Evolutionary conservation across 106 monocot genomes (phyloP), one percentile per base, ranked within the genome.

Genomic region (Allium cepa): DNA sequence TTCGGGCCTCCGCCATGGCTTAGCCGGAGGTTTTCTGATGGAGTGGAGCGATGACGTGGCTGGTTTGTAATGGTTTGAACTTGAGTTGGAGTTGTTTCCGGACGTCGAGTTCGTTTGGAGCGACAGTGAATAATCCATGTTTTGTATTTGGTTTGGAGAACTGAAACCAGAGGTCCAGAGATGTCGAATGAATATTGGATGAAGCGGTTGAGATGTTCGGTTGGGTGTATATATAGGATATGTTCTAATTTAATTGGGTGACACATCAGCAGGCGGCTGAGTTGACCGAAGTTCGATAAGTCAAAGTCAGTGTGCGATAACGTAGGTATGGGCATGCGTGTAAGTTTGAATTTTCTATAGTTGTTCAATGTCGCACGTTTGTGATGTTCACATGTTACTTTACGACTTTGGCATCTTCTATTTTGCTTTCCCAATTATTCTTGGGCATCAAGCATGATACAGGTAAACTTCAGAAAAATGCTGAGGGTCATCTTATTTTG

Each of bases 21-120:
- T 79, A 6, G 73, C 18, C 36, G 76, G 64, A 7, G 75, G 75
- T 66, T 81, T 86, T 17, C 76, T 71, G 11, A 86, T 63, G 28
- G 67, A 47, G 56, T 74, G 84, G 14, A 78, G 74, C 9, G 68
- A 68, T 2, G 50, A 52, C 28, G 5, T 0, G 46, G 47, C 47
- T 11, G 16, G 13, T 45, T 11, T 26, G 46, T 6, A 62, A n/a
- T 56, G 66, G 58, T 16, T 27, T 8, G 47, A 60, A 11, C 8
- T 57, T 6, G 47, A 8, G 8, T 46, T 63, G 10, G n/a, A 49
- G 3, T 64, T 10, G 1, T 48, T 8, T 27, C 1, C 9, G 7
- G 13, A 13, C 7, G 46, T 9, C 10, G 47, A 17, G 48, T 16
- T 7, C 12, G 49, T 49, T 49, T 64, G 64, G 10, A 64, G 48